phyloP scores from a whole-genome alignment of 2,329 filamentous ascomycete genomes.

The Fusarium citri region DNA sequence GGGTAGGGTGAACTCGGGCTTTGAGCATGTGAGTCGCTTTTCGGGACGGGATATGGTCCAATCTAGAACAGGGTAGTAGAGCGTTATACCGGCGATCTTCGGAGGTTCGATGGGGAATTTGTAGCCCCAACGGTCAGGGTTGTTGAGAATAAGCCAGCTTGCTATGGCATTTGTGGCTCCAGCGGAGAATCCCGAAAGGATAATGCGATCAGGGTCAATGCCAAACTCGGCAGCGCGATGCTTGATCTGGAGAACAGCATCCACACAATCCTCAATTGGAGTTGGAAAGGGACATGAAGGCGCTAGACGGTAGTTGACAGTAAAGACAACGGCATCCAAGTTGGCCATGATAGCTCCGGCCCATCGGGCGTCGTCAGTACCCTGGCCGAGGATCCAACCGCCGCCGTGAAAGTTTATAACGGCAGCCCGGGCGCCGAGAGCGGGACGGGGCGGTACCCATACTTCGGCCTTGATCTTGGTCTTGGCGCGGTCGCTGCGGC shows the following conservation, averaged over 20 bases:
- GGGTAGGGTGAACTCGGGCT: conserved; percentile 69
- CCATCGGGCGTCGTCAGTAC: conserved; percentile 73
- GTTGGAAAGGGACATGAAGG: conserved; percentile 73
- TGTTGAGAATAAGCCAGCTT: conserved; percentile 59
- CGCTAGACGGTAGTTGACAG: conserved; percentile 75
- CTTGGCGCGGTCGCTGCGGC: conserved; percentile 49
- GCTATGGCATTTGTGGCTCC: conserved; percentile 68
- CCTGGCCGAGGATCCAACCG: conserved; percentile 72
- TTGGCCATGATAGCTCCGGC: conserved; percentile 63
- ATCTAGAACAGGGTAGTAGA: conserved; percentile 73
- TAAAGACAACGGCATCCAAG: conserved; percentile 69
- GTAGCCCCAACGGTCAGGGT: conserved; percentile 56
- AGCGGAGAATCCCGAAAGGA: conserved; percentile 73
- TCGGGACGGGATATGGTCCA: conserved; percentile 68
- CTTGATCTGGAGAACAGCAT: conserved; percentile 71
- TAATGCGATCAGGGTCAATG: conserved; percentile 66
- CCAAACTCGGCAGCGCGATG: conserved; percentile 66
- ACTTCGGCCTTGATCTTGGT: conserved; percentile 60
- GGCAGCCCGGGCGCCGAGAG: conserved; percentile 58
- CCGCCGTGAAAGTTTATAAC: conserved; percentile 76
- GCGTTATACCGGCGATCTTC: conserved; percentile 62
- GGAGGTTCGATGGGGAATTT: conserved; percentile 55
- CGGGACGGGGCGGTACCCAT: conserved; percentile 53
- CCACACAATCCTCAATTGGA: conserved; percentile 73
- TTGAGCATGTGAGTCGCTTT: conserved; percentile 64